Evolutionary conservation across 495 filamentous ascomycete genomes (phyloP).

Genomic region (Podospora pseudocomata): DNA sequence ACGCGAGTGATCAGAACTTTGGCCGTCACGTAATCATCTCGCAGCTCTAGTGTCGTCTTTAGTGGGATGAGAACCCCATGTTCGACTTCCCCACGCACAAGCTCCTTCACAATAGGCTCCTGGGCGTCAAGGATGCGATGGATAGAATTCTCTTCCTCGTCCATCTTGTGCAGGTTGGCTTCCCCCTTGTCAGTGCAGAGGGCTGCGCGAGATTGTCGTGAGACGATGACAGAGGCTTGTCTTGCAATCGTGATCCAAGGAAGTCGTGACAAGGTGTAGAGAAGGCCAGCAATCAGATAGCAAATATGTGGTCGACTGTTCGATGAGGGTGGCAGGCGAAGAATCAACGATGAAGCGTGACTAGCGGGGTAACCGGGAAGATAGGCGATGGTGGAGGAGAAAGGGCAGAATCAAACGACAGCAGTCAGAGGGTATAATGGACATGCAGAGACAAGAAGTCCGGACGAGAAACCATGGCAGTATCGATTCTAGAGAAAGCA

Average conservation of each 20-base stretch:
- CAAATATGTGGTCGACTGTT: background rate
- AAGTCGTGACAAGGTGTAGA: background rate
- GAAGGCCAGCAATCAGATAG: background rate
- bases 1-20: slow-evolving; percentile 52
- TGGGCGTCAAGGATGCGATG: slow-evolving; percentile 25
- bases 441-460: slow-evolving; percentile 1
- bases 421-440: slow-evolving; percentile 3
- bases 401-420: slow-evolving; percentile 3
- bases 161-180: slow-evolving; percentile 22
- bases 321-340: background rate
- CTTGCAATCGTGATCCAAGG: background rate
- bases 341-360: background rate
- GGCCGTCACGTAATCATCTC: slow-evolving; percentile 45
- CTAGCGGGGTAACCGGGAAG: slow-evolving; percentile 4
- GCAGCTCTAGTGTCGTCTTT: slow-evolving; percentile 53
- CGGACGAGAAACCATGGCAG: slow-evolving; percentile 19
- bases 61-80: slow-evolving; percentile 49
- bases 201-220: background rate
- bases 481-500: slow-evolving; percentile 15
- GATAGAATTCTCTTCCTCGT: slow-evolving; percentile 26
- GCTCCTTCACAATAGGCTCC: slow-evolving; percentile 28
- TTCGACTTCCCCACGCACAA: slow-evolving; percentile 32
- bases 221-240: background rate
- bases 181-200: background rate
- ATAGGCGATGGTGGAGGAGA: slow-evolving; percentile 1